A percentile compares a stretch with the other conserved stretches of the same genome.
phyloP scores from a whole-genome alignment of 352 stramenopile species.

The Globisporangium acanthophoron region DNA sequence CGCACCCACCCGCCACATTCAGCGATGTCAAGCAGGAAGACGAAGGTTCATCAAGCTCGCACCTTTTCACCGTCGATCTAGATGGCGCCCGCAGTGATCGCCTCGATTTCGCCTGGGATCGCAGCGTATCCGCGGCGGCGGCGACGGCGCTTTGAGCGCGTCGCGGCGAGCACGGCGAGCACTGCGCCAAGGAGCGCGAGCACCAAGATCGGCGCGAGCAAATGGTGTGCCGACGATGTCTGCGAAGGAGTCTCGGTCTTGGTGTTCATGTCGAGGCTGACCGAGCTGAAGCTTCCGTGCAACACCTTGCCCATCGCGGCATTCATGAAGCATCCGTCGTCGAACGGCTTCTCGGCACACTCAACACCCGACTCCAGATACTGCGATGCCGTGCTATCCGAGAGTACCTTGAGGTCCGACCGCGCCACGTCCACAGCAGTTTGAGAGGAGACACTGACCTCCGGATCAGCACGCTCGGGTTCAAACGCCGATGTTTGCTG shows the following conservation, averaged over 20 bases:
- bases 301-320: slow-evolving; percentile 5
- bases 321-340: slow-evolving; percentile 9
- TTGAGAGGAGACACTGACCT: background rate
- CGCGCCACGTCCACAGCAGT: background rate
- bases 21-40: too few relatives aligned
- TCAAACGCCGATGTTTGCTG: background rate
- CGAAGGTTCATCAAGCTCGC: too few relatives aligned
- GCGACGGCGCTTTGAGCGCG: slow-evolving; percentile 1
- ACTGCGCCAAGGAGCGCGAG: background rate
- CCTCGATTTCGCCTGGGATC: slow-evolving; percentile 4
- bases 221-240: background rate
- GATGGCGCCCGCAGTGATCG: slow-evolving; percentile 1
- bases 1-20: too few relatives aligned
- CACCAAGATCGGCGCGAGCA: background rate
- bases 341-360: slow-evolving; percentile 2
- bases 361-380: slow-evolving; percentile 6
- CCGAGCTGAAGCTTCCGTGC: slow-evolving; percentile 1
- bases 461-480: background rate
- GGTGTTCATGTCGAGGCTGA: slow-evolving; percentile 3
- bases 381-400: background rate
- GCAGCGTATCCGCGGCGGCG: slow-evolving; percentile 7
- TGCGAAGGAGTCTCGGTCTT: background rate
- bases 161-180: slow-evolving; percentile 2
- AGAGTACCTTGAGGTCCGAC: slow-evolving; percentile 2
- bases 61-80: background rate